Base-by-base conservation (phyloP, 352 stramenopile genomes). In the Phytophthora chlamydospora region DNA sequence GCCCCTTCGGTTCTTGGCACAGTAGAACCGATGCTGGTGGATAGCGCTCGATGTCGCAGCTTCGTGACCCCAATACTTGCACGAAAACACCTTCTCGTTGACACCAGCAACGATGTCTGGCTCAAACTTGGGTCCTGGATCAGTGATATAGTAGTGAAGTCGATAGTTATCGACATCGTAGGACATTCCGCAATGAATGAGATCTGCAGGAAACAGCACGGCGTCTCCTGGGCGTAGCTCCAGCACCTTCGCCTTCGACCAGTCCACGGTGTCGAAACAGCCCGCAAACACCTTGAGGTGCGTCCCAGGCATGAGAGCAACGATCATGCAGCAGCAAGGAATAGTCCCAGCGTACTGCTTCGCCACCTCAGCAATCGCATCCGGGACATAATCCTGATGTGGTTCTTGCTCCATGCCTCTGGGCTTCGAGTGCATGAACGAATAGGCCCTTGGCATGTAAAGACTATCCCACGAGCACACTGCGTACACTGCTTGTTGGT, bases 101-200 rank as follows among this genome's bases (percentile, higher is more conserved):
- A 44, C 46, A 17, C 46, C 32, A 13, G 46, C 46, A 6, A 53
- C 33, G n/a, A 32, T 35, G 32, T 54, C 46, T 4, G 46, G 33
- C 16, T 41, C 31, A 33, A 54, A 54, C 16, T 27, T 0, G 14
- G 33, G 12, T 4, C 19, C 19, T 10, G 46, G 9, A 19, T 33
- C 32, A 9, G 46, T 54, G 17, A 54, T 33, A 17, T 43, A 34
- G 33, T 16, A 41, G 32, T 44, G 33, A 8, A 44, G 10, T 13
- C 33, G 8, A 33, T 54, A 33, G 33, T 41, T 54, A 5, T 24
- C 33, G 6, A 17, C 7, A 10, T 8, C 13, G 46, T 54, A 54
- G 11, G 31, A 14, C 33, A 42, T 29, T 12, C 46, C 33, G 13
- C 33, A 54, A 16, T 54, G 46, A 13, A 54, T 54, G 9, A 54